Base-by-base conservation (phyloP, 345 rosid species). In the Microcos paniculata region DNA sequence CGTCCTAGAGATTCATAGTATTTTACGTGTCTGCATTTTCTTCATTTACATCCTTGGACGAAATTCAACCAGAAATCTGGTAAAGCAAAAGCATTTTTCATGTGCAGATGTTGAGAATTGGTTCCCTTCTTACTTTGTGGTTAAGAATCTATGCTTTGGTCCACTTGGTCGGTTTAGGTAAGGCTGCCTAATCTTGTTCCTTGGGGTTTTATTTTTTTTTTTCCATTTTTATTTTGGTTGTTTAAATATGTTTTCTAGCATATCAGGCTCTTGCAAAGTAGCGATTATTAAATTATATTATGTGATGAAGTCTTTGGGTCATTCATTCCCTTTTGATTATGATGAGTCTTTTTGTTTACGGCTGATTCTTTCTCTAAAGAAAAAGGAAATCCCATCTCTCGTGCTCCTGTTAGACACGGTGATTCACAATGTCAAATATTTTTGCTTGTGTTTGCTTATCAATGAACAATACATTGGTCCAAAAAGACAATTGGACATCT, bases 61-160 rank as follows among this genome's bases (percentile, higher is more conserved):
- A 78, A 64, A 73, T 38, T 79, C 76, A 72, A 55, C 35, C 16
- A 57, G 57, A 67, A 66, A 46, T 21, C 26, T 38, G 43, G 52
- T 66, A 63, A 72, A 70, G 16, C 7, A 28, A 40, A 61, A 62
- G 21, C 61, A 56, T 76, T 46, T 45, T 66, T 66, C n/a, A 9
- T 70, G 31, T 74, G 53, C 51, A 51, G 64, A 11, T 73, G 74
- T 30, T 1, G 30, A 24, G 74, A 73, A 76, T 43, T 45, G 53
- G 72, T 78, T 68, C 78, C 38, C 53, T 72, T 48, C 51, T 56
- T 24, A 40, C 76, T 68, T 79, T 46, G 19, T 72, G 77, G 77
- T 66, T 51, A 70, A 80, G 86, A 79, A 86, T 80, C 70, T 64
- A 71, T 82, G 77, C 75, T 63, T 23, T 58, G 38, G 26, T 71